phyloP scores from a whole-genome alignment of 2,329 filamentous ascomycete genomes.

The Colletotrichum tamarilloi region DNA sequence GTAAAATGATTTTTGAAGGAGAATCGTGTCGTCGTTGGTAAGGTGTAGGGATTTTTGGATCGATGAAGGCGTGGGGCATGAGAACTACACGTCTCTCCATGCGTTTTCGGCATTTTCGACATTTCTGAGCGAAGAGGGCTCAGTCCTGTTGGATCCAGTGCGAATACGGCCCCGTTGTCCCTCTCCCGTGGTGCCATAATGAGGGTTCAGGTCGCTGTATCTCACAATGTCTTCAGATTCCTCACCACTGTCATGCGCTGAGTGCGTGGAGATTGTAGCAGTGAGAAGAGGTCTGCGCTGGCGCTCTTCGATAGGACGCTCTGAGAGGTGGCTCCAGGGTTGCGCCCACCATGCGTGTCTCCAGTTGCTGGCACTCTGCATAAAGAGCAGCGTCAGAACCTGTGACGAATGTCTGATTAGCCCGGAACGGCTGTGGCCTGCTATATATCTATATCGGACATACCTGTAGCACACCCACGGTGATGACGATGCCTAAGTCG shows the following conservation, averaged over 20 bases:
- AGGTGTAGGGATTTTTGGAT: not conserved
- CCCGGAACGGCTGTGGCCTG: not conserved
- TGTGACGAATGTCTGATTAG: not conserved
- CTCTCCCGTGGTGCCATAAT: conserved; percentile 25
- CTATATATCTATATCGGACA: conserved; percentile 26
- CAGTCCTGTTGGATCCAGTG: not conserved
- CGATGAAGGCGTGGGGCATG: too few species aligned
- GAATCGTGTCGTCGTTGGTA: not conserved
- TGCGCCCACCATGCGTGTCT: conserved; percentile 36
- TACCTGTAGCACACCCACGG: conserved; percentile 68
- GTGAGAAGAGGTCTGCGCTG: conserved; percentile 29
- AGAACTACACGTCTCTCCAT: conserved; percentile 10
- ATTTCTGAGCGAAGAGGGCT: conserved; percentile 29
- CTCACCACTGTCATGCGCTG: conserved; percentile 25
- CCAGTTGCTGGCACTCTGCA: conserved; percentile 33
- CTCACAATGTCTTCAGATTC: conserved; percentile 27
- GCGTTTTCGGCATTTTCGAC: not conserved
- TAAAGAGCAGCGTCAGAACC: conserved; percentile 29
- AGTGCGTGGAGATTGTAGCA: not conserved
- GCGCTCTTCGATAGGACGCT: conserved; percentile 20
- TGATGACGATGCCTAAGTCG: conserved; percentile 64
- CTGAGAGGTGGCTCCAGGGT: conserved; percentile 29
- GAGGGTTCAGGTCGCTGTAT: conserved; percentile 29
- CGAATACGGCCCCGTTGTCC: conserved; percentile 11
- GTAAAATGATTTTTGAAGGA: not conserved